Conservation (phyloP, 345 rosid genomes). For the Lepidium sativum region DNA sequence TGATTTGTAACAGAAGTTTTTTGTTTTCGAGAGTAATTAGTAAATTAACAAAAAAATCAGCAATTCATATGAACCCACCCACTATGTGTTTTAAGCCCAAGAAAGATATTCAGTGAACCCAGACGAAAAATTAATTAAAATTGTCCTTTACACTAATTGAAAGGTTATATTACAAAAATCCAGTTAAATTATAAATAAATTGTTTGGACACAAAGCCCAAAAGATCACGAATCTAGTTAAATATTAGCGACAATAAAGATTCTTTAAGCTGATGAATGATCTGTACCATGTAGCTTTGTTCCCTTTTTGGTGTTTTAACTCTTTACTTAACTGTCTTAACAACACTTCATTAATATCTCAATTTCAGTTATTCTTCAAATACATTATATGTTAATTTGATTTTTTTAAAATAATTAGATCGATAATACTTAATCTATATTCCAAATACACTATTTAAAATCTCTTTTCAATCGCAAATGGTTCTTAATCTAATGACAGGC, state of each 20-base stretch:
- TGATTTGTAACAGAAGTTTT: slow-evolving; percentile 16
- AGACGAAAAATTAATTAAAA: slow-evolving; percentile 7
- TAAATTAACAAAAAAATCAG: neutral
- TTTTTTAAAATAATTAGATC: too few relatives aligned
- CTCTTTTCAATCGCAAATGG: too few relatives aligned
- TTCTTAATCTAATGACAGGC: too few relatives aligned
- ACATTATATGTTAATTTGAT: too few relatives aligned
- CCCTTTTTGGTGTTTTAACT: slow-evolving; percentile 17
- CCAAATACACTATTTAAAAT: too few relatives aligned
- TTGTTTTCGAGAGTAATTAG: slow-evolving; percentile 21
- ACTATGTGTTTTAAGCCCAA: slow-evolving; percentile 23
- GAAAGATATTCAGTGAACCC: slow-evolving; percentile 26
- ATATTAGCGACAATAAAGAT: slow-evolving; percentile 28
- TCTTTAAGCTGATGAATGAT: slow-evolving; percentile 25
- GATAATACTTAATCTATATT: too few relatives aligned
- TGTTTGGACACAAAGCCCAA: slow-evolving; percentile 27
- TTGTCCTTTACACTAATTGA: slow-evolving; percentile 27
- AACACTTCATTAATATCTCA: neutral
- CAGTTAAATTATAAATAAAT: slow-evolving; percentile 7
- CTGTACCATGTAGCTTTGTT: slow-evolving; percentile 33
- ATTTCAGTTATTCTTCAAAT: neutral
- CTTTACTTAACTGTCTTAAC: slow-evolving; percentile 19
- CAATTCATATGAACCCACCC: slow-evolving; percentile 18
- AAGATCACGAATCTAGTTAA: slow-evolving; percentile 30
- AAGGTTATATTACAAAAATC: slow-evolving; percentile 21